A percentile compares a stretch with the other conserved stretches of the same genome.
phyloP scores from a whole-genome alignment of 2,329 filamentous ascomycete species.

The Colletotrichum destructivum region DNA sequence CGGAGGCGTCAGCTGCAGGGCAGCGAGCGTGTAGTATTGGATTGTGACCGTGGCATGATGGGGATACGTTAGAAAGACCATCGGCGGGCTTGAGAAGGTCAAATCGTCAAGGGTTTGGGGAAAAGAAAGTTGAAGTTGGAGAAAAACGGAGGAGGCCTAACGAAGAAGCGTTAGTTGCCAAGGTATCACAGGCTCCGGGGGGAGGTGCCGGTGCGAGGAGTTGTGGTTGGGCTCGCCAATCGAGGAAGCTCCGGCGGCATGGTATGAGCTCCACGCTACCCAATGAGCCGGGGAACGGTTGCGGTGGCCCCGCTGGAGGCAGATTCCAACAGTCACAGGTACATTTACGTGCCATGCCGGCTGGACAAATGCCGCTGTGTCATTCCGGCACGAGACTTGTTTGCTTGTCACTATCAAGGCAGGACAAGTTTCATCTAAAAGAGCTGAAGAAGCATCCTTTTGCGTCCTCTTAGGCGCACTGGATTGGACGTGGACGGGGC shows the following conservation, averaged over 20 bases:
- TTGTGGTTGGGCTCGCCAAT: conserved; percentile 26
- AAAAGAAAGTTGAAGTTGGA: conserved; percentile 37
- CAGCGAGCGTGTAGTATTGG: conserved; percentile 9
- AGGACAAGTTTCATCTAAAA: conserved; percentile 10
- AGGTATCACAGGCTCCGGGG: conserved; percentile 21
- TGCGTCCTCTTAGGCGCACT: background rate
- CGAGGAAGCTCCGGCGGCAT: conserved; percentile 5
- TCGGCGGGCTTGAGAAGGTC: background rate
- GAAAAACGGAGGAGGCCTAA: conserved; percentile 10
- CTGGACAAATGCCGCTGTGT: conserved; percentile 19
- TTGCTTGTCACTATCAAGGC: conserved; percentile 22
- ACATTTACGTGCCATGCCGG: background rate
- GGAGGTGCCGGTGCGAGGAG: conserved; percentile 20
- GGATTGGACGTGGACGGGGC: background rate
- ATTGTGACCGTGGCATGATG: conserved; percentile 5
- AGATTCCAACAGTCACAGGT: background rate
- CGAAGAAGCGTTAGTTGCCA: background rate
- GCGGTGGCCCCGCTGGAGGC: background rate
- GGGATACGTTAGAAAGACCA: background rate
- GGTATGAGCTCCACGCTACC: background rate
- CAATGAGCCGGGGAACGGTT: conserved; percentile 7
- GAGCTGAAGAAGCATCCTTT: background rate
- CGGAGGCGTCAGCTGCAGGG: conserved; percentile 22
- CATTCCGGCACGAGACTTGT: conserved; percentile 12
- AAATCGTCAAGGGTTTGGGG: background rate